Evolutionary conservation across 2,329 filamentous ascomycete genomes (phyloP).

Genomic region (Ambrosiella cleistominuta): DNA sequence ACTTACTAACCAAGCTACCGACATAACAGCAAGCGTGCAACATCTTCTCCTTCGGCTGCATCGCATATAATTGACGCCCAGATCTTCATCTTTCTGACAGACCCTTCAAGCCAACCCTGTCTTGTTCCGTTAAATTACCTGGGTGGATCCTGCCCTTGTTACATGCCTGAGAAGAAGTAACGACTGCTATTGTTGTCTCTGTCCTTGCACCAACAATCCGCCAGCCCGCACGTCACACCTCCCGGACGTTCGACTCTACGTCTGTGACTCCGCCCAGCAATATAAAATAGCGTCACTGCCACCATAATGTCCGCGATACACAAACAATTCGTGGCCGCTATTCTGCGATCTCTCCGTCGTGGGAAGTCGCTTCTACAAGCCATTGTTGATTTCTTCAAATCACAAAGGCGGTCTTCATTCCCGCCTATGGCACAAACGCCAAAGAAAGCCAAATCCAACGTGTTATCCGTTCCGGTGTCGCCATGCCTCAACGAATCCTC

Average conservation of each 20-base stretch:
- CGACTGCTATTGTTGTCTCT: background rate
- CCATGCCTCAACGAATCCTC: conserved; percentile 8
- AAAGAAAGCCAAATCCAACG: background rate
- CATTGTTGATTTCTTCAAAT: conserved; percentile 22
- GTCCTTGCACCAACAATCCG: background rate
- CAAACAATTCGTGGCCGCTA: conserved; percentile 34
- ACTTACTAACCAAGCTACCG: no score
- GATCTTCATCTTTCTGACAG: background rate
- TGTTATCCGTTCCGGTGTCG: background rate
- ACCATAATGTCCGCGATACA: conserved; percentile 35
- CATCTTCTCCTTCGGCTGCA: background rate
- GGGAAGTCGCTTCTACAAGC: conserved; percentile 43
- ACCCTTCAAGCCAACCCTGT: background rate
- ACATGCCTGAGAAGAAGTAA: background rate
- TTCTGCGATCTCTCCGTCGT: conserved; percentile 38
- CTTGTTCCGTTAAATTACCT: background rate
- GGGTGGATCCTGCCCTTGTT: no score
- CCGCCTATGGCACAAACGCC: conserved; percentile 17
- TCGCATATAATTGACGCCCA: background rate
- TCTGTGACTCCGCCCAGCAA: background rate
- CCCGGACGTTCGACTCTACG: background rate
- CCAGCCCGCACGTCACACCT: background rate
- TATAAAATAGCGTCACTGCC: background rate
- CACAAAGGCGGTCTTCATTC: conserved; percentile 29
- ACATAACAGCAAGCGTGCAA: no score